phyloP scores from a whole-genome alignment of 2,329 filamentous ascomycete genomes.

The Epichloe festucae region DNA sequence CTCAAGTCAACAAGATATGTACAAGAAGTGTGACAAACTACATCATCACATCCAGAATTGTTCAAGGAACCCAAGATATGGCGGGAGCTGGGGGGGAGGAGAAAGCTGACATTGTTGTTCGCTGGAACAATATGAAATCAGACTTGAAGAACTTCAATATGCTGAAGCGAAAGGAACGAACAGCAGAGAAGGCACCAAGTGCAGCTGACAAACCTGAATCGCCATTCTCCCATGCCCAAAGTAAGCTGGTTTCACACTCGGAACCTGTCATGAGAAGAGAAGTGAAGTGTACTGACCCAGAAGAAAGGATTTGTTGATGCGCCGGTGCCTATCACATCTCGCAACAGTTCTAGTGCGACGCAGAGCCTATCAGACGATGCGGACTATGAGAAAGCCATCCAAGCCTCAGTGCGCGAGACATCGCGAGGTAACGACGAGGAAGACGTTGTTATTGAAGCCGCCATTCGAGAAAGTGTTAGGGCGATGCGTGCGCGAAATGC shows the following conservation, averaged over 20 bases:
- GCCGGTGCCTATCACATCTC: conserved; percentile 3
- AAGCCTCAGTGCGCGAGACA: conserved; percentile 53
- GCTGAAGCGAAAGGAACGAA: conserved; percentile 34
- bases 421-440: conserved; percentile 57
- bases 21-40: conserved; percentile 64
- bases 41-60: conserved; percentile 62
- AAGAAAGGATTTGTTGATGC: conserved; percentile 18
- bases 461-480: conserved; percentile 57
- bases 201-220: conserved; percentile 10
- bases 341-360: conserved; percentile 7
- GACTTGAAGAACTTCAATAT: conserved; percentile 48
- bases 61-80: conserved; percentile 61
- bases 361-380: conserved; percentile 28
- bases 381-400: conserved; percentile 62
- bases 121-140: conserved; percentile 49
- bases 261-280: conserved; percentile 36
- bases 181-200: conserved; percentile 20
- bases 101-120: conserved; percentile 46
- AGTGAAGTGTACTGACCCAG: conserved; percentile 35
- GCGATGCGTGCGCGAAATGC: conserved; percentile 30
- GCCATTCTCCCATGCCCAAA: conserved; percentile 19
- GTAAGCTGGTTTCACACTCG: conserved; percentile 35
- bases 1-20: conserved; percentile 59
- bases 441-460: conserved; percentile 58
- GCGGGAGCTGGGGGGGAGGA: conserved; percentile 41